A percentile compares a stretch with the other conserved stretches of the same genome.
These are phyloP conservation scores for Mycena indigotica DNA, from an alignment of 768 basidiomycete genomes.

Conservation along the genomic window DNA sequence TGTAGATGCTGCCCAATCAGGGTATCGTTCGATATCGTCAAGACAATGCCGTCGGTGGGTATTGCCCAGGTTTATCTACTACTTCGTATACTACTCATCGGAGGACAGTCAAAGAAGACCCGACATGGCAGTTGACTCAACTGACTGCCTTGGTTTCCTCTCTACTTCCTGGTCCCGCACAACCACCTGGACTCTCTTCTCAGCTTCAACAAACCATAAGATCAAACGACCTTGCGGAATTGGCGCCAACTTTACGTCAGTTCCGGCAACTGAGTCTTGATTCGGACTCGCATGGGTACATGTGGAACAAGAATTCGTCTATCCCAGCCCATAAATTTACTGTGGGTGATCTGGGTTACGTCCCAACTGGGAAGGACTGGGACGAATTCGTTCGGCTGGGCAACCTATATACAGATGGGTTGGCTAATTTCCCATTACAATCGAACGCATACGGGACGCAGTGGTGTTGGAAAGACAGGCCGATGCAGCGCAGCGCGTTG, in stretches of 20 bases:
- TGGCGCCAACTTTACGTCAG: slow-evolving; percentile 33
- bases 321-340: slow-evolving; percentile 43
- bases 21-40: slow-evolving; percentile 34
- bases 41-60: slow-evolving; percentile 8
- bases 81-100: slow-evolving; percentile 4
- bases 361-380: slow-evolving; percentile 39
- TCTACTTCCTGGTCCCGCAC: slow-evolving; percentile 40
- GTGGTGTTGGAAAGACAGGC: slow-evolving; percentile 41
- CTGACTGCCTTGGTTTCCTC: slow-evolving; percentile 40
- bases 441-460: slow-evolving; percentile 32
- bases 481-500: slow-evolving; percentile 31
- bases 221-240: slow-evolving; percentile 34
- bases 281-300: slow-evolving; percentile 37
- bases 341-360: slow-evolving; percentile 50
- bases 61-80: background rate
- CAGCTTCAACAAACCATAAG: slow-evolving; percentile 35
- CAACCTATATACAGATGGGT: slow-evolving; percentile 39
- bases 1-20: slow-evolving; percentile 46
- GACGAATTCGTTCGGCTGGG: slow-evolving; percentile 39
- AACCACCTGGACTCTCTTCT: slow-evolving; percentile 32
- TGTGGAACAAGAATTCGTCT: slow-evolving; percentile 40
- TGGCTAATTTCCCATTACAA: slow-evolving; percentile 26
- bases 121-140: slow-evolving; percentile 39
- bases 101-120: slow-evolving; percentile 30
- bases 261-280: slow-evolving; percentile 41